These are phyloP conservation scores for Parachaetomium inaequale DNA, from an alignment of 495 filamentous ascomycete genomes.

Conservation along the genomic window DNA sequence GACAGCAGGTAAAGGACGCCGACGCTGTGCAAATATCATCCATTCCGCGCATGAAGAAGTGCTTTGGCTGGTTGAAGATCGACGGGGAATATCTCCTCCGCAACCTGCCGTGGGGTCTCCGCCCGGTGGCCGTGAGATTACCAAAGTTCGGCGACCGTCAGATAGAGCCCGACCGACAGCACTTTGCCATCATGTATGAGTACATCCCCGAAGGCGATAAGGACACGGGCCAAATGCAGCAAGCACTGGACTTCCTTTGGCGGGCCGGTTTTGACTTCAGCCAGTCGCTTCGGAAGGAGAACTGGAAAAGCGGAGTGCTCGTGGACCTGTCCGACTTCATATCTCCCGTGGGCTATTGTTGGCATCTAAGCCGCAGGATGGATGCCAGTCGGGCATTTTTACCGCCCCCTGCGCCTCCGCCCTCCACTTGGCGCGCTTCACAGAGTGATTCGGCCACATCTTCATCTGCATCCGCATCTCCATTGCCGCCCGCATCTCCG, in stretches of 20 bases:
- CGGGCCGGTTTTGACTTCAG: background rate
- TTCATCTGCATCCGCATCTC: background rate
- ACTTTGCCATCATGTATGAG: constrained; percentile 6
- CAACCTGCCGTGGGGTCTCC: background rate
- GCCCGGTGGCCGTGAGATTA: background rate
- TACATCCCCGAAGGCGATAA: constrained; percentile 7
- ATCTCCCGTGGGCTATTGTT: background rate
- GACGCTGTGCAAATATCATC: background rate
- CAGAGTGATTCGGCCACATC: background rate
- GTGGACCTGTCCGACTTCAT: constrained; percentile 3
- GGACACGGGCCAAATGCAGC: background rate
- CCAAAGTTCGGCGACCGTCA: background rate
- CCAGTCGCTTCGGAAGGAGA: constrained; percentile 4
- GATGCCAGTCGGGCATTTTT: constrained; percentile 4
- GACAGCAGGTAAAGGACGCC: background rate
- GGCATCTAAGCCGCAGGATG: background rate
- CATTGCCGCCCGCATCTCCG: background rate
- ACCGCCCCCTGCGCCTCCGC: background rate
- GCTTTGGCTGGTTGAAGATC: constrained; percentile 6
- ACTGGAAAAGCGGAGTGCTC: constrained; percentile 8
- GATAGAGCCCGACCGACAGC: background rate
- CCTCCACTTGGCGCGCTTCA: background rate
- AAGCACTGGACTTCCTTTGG: background rate
- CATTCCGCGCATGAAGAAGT: constrained; percentile 4
- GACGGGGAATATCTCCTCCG: background rate